phyloP scores from a whole-genome alignment of 148 eudicot genomes.

The Mesembryanthemum crystallinum region DNA sequence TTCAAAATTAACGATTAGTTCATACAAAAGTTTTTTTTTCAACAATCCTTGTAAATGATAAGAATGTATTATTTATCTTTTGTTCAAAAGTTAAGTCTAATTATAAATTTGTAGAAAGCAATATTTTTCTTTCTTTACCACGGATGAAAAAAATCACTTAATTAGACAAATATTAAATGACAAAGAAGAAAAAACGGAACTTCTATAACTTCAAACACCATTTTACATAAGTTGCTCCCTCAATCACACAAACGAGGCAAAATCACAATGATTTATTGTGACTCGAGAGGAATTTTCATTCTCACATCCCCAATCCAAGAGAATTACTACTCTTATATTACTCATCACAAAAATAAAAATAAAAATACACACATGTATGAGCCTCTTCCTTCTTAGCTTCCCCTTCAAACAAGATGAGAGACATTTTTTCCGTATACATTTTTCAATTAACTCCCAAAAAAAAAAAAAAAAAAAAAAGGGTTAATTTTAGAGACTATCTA shows the following conservation, averaged over 20 bases:
- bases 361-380: conserved; percentile 4
- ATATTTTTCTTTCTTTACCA: too few species aligned
- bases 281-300: conserved; percentile 11
- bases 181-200: background rate
- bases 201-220: background rate
- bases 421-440: conserved; percentile 31
- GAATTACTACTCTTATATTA: too few species aligned
- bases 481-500: background rate
- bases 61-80: too few species aligned
- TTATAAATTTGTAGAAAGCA: too few species aligned
- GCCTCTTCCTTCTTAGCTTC: conserved; percentile 60
- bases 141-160: too few species aligned
- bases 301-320: conserved; percentile 2
- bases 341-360: background rate
- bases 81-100: too few species aligned
- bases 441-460: background rate
- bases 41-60: too few species aligned
- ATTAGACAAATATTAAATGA: too few species aligned
- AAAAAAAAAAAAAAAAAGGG: background rate
- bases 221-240: conserved; percentile 10
- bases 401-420: conserved; percentile 66
- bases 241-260: background rate
- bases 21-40: too few species aligned
- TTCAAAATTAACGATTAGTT: too few species aligned
- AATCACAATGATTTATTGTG: conserved; percentile 21